phyloP scores from a whole-genome alignment of 345 rosid species.

The Ricinus communis region DNA sequence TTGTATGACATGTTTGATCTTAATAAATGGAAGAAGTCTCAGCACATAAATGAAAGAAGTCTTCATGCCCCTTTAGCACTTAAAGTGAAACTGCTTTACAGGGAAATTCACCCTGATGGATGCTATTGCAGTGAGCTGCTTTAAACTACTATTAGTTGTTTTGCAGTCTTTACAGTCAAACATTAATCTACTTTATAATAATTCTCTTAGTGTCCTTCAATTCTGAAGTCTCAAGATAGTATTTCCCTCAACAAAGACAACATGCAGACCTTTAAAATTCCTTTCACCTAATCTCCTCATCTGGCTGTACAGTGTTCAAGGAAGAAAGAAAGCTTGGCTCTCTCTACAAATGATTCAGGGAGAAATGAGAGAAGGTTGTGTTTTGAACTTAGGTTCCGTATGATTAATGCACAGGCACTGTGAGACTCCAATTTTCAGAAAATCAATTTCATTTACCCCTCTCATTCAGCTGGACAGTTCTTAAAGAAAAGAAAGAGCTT shows the following conservation, averaged over 20 bases:
- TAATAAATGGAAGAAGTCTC: too few species aligned
- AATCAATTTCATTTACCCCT: background rate
- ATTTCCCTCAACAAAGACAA: background rate
- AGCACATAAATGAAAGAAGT: too few species aligned
- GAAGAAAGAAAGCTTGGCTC: background rate
- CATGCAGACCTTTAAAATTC: too few species aligned
- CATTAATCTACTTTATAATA: background rate
- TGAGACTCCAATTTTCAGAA: background rate
- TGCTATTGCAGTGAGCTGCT: too few species aligned
- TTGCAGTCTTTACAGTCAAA: too few species aligned
- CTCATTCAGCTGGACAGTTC: background rate
- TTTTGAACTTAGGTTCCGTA: background rate
- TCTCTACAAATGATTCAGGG: background rate
- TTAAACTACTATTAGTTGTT: too few species aligned
- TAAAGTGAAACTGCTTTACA: too few species aligned
- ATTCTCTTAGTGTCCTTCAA: background rate
- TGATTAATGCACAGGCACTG: background rate
- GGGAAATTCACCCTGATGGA: too few species aligned
- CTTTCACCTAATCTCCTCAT: too few species aligned
- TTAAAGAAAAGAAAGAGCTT: background rate
- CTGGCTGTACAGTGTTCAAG: background rate
- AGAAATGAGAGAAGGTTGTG: background rate
- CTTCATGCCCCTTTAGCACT: too few species aligned
- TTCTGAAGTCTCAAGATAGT: background rate
- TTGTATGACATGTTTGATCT: background rate